Conservation (phyloP, 2,329 filamentous ascomycete species). For the Cercospora citrullina region DNA sequence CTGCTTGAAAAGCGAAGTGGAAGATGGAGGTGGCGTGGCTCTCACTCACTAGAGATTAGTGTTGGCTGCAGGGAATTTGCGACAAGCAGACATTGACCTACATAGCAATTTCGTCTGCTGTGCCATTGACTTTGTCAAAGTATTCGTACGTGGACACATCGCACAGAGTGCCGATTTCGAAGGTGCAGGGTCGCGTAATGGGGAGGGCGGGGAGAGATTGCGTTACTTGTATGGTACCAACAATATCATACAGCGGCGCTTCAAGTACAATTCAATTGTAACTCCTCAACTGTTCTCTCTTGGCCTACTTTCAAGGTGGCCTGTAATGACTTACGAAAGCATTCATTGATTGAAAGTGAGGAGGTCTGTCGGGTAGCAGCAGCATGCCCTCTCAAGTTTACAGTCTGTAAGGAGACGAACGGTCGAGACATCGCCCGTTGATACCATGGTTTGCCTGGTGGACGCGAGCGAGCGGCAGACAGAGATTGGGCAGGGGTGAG, state of each 20-base stretch:
- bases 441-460: not conserved
- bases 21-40: conserved; percentile 56
- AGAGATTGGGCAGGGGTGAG: not conserved
- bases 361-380: not conserved
- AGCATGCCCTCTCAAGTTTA: not conserved
- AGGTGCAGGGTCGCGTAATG: not conserved
- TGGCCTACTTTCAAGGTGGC: not conserved
- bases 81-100: not conserved
- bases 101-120: not conserved
- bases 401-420: not conserved
- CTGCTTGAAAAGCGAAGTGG: conserved; percentile 42
- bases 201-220: not conserved
- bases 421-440: not conserved
- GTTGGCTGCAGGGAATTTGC: not conserved
- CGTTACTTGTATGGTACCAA: not conserved
- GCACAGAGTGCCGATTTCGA: not conserved
- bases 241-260: not conserved
- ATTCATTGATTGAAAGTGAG: not conserved
- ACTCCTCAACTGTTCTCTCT: not conserved
- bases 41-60: conserved; percentile 41
- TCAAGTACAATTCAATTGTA: not conserved
- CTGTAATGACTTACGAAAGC: not conserved
- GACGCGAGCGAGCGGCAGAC: not conserved
- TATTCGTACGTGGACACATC: not conserved
- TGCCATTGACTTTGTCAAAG: not conserved